Conservation (phyloP, 768 basidiomycete genomes). For the Dioszegia crocea region DNA sequence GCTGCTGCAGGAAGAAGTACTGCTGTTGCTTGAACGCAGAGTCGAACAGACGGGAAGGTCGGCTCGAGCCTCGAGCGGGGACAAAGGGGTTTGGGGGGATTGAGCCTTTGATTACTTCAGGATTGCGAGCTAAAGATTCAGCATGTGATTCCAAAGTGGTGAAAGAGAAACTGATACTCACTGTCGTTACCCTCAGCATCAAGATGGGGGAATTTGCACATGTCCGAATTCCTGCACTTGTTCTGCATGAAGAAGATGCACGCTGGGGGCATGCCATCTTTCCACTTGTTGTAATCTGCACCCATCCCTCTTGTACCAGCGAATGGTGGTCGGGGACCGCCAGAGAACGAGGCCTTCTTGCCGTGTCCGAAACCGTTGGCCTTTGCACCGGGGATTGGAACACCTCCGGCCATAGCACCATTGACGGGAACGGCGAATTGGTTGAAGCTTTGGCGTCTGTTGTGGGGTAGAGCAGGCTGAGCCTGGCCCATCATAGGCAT, state of each 20-base stretch:
- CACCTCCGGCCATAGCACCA: not conserved
- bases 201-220: constrained; percentile 51
- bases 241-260: constrained; percentile 45
- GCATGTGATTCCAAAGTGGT: constrained; percentile 1
- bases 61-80: constrained; percentile 29
- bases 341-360: constrained; percentile 48
- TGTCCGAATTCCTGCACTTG: constrained; percentile 48
- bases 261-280: constrained; percentile 44
- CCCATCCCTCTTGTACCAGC: not conserved
- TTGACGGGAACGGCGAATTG: constrained; percentile 12
- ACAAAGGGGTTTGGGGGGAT: constrained; percentile 43
- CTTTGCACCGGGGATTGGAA: not conserved
- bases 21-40: constrained; percentile 35
- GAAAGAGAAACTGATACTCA: constrained; percentile 16
- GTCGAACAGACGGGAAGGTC: constrained; percentile 29
- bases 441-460: constrained; percentile 32
- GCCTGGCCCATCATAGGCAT: not conserved
- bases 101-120: constrained; percentile 48
- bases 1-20: constrained; percentile 29
- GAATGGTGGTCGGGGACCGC: constrained; percentile 28
- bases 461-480: not conserved
- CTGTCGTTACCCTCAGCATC: constrained; percentile 48
- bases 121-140: constrained; percentile 34
- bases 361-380: constrained; percentile 30
- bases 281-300: constrained; percentile 36